Base-by-base conservation (phyloP, 2,329 filamentous ascomycete genomes). In the Amauroascus niger region DNA sequence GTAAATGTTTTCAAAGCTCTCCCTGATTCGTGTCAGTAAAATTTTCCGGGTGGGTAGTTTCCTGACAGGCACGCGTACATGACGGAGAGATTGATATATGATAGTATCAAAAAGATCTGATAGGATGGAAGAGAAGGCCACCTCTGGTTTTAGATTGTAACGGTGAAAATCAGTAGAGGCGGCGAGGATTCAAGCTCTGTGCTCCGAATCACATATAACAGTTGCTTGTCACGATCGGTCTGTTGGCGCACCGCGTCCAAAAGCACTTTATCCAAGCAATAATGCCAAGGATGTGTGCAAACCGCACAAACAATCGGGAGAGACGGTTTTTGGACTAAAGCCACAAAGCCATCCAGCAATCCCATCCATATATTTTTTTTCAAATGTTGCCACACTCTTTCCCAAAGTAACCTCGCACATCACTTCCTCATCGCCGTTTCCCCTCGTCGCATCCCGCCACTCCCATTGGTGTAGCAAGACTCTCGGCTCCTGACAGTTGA, bases 1-100 rank as follows among this genome's bases (percentile, higher is more conserved):
- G 73, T 93, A 90, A 74, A 97, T 95, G 73, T 88, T 89, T 68
- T 97, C 91, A 74, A 98, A 98, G 67, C 86, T 93, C 81, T 98
- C 93, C 79, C 80, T 83, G 35, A 49, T 18, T 4, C 14, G 13
- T 30, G 51, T 59, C 40, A 58, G 50, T 48, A 35, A 30, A 37
- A 33, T 1, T 39, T 20, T 35, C 26, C n/a, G 32, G 5, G 46
- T 20, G 18, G 22, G 32, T 16, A 11, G 6, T 45, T 20, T 14
- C 16, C n/a, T 11, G 16, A 48, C 22, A 51, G 53, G 20, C 43
- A 18, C 9, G 43, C 55, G 16, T 44, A 57, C 55, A 57, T 57
- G 39, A 46, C 46, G 52, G 53, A 53, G 52, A 49, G 39, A 35
- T 33, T 20, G 33, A 26, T 11, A 22, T 20, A 3, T 30, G 16